Evolutionary conservation across 129 eudicot species (phyloP).

Genomic region (Flaveria ramosissima): DNA sequence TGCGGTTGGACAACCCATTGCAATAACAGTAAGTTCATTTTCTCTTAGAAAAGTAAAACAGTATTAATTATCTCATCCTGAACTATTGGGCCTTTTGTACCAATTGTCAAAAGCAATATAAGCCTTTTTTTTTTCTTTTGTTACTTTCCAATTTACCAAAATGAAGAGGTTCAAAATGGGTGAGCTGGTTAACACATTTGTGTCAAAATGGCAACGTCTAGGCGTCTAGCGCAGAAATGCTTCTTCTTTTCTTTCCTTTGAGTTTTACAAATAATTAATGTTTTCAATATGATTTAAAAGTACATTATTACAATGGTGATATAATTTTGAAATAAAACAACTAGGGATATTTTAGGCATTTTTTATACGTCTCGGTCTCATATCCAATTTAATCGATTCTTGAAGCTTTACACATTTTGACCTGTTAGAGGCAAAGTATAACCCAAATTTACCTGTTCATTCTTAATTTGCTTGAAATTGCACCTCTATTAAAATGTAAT

Average conservation of each 20-base stretch:
- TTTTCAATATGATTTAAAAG: not conserved
- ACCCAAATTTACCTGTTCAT: not conserved
- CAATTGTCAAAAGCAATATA: not conserved
- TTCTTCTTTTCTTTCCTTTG: not conserved
- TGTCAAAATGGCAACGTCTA: not conserved
- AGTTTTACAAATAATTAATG: not conserved
- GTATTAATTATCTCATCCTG: not conserved
- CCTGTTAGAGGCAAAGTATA: not conserved
- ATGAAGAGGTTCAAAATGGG: not conserved
- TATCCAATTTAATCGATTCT: no score
- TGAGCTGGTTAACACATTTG: not conserved
- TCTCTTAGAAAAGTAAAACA: not conserved
- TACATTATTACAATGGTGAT: not conserved
- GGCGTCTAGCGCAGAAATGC: not conserved
- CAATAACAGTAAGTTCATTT: slow-evolving; percentile 69
- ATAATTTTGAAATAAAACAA: not conserved
- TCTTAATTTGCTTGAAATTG: not conserved
- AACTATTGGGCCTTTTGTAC: slow-evolving; percentile 6
- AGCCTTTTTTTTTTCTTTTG: not conserved
- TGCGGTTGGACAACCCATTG: slow-evolving; percentile 87
- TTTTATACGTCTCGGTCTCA: no score
- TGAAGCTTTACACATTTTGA: not conserved
- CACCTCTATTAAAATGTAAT: not conserved
- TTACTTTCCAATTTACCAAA: slow-evolving; percentile 10
- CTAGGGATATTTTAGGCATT: not conserved